These are phyloP conservation scores for Alternaria incomplexa DNA, from an alignment of 2,329 filamentous ascomycete species.

Conservation along the genomic window DNA sequence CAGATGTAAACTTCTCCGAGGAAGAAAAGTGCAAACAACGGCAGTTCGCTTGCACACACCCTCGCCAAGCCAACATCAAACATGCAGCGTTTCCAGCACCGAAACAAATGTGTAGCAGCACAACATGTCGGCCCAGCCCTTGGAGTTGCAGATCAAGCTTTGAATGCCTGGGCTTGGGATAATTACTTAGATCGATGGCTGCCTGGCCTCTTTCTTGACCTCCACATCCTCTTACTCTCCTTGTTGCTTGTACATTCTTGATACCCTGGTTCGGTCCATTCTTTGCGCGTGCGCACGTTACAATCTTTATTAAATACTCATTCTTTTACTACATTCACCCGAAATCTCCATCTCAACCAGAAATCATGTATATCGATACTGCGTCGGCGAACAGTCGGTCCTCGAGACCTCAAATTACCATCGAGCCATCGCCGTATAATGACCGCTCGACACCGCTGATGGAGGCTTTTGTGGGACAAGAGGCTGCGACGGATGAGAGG, in stretches of 20 bases:
- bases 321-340: neutral
- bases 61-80: slow-evolving; percentile 27
- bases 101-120: slow-evolving; percentile 36
- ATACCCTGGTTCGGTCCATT: slow-evolving; percentile 1
- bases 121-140: slow-evolving; percentile 3
- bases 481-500: slow-evolving; percentile 7
- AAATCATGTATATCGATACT: slow-evolving; percentile 43
- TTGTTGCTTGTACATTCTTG: neutral
- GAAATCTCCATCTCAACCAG: neutral
- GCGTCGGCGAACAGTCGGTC: slow-evolving; percentile 37
- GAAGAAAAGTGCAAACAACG: neutral
- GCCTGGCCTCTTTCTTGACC: slow-evolving; percentile 18
- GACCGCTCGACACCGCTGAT: slow-evolving; percentile 32
- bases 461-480: slow-evolving; percentile 32
- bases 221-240: slow-evolving; percentile 3
- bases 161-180: slow-evolving; percentile 11
- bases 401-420: slow-evolving; percentile 24
- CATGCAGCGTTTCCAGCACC: slow-evolving; percentile 31
- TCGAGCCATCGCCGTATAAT: slow-evolving; percentile 21
- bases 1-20: neutral
- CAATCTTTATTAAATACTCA: neutral
- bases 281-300: slow-evolving; percentile 3
- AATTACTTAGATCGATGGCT: slow-evolving; percentile 16
- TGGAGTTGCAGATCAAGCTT: slow-evolving; percentile 18
- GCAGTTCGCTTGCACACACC: neutral